Conservation (phyloP, 768 basidiomycete genomes). For the Lanmaoa rubissima region DNA sequence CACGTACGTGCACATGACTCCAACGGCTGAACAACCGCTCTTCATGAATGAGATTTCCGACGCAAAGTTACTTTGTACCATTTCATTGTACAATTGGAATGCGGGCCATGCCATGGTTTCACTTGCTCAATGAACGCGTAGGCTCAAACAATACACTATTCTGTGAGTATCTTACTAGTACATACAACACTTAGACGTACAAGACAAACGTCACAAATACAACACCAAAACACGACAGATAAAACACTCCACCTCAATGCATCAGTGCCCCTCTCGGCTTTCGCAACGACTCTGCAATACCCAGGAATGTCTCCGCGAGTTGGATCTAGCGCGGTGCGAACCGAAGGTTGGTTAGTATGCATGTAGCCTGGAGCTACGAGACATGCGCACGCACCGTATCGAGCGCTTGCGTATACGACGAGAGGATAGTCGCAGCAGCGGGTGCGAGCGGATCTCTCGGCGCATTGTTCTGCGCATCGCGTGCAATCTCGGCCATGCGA, state of each 20-base stretch:
- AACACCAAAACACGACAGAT: not conserved
- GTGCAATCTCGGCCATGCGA: constrained; percentile 53
- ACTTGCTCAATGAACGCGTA: too few relatives aligned
- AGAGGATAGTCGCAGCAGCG: constrained; percentile 33
- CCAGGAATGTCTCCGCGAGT: constrained; percentile 56
- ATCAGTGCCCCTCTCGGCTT: constrained; percentile 54
- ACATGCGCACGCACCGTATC: constrained; percentile 41
- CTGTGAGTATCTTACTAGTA: not conserved
- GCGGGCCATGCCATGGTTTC: too few relatives aligned
- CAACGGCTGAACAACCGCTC: not conserved
- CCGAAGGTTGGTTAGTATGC: not conserved
- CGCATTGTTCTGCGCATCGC: constrained; percentile 43
- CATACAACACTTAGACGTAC: not conserved
- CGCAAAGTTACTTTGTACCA: not conserved
- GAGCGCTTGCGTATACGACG: constrained; percentile 49
- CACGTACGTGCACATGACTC: too few relatives aligned
- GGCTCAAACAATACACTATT: not conserved
- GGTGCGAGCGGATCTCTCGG: constrained; percentile 41
- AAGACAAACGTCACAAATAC: not conserved
- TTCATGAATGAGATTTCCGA: not conserved
- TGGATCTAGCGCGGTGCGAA: constrained; percentile 38
- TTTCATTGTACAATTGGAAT: too few relatives aligned
- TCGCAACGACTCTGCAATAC: constrained; percentile 54
- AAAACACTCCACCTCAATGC: constrained; percentile 13
- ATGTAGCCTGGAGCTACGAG: not conserved